phyloP scores from a whole-genome alignment of 2,329 filamentous ascomycete species.

The Ophiostoma piceae region DNA sequence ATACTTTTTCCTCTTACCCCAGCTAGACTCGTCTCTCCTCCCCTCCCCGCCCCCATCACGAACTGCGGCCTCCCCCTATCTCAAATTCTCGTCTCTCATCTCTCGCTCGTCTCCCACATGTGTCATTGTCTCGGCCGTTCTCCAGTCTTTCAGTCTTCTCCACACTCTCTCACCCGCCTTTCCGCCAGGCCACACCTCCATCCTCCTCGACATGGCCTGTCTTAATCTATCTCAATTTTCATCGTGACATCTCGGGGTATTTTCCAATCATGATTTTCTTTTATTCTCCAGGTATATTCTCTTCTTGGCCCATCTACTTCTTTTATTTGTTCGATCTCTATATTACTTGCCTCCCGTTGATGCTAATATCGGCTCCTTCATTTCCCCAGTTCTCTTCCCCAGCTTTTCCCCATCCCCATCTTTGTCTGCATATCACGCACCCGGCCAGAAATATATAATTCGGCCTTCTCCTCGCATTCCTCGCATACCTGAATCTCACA shows the following conservation, averaged over 20 bases:
- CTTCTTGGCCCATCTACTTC: not conserved
- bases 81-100: not conserved
- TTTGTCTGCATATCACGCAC: not conserved
- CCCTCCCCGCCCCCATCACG: not conserved
- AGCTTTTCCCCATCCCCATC: not conserved
- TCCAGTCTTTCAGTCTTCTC: slow-evolving; percentile 10
- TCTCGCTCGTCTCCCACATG: slow-evolving; percentile 26
- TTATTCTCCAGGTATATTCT: not conserved
- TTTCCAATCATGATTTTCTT: not conserved
- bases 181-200: slow-evolving; percentile 25
- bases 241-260: not conserved
- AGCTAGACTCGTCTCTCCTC: not conserved
- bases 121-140: slow-evolving; percentile 26
- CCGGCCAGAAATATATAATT: not conserved
- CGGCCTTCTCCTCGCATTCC: not conserved
- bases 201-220: slow-evolving; percentile 30
- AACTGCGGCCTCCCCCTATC: not conserved
- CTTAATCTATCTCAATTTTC: slow-evolving; percentile 29
- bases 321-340: not conserved
- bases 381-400: slow-evolving; percentile 7
- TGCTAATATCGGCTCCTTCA: not conserved
- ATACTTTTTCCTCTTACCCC: not conserved
- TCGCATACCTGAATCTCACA: not conserved
- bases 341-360: not conserved
- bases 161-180: slow-evolving; percentile 21